A percentile compares a stretch with the other conserved stretches of the same genome.
Conservation (phyloP, 2,329 filamentous ascomycete species). For the Aspergillus sergii region DNA sequence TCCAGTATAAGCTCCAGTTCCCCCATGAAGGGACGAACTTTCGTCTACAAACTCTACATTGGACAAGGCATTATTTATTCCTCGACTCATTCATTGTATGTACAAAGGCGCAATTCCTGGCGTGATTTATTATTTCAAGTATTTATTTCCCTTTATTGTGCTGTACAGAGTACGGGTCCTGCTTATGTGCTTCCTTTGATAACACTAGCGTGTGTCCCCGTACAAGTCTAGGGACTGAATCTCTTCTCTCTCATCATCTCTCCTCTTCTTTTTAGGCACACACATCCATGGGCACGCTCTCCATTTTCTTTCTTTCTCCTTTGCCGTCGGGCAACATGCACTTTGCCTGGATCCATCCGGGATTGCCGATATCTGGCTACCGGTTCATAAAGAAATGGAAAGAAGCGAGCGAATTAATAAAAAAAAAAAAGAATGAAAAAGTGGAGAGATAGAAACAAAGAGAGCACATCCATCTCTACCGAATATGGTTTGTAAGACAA, state of each 20-base stretch:
- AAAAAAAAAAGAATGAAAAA: not conserved
- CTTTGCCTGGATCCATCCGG: not conserved
- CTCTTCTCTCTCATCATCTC: too few species aligned
- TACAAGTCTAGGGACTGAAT: not conserved
- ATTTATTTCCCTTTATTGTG: not conserved
- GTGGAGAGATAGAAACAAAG: not conserved
- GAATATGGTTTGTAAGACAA: not conserved
- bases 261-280: not conserved
- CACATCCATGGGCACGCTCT: not conserved
- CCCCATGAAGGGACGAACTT: constrained; percentile 20
- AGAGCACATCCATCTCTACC: not conserved
- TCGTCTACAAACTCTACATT: not conserved
- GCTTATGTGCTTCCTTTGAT: not conserved
- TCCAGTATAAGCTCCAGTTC: constrained; percentile 31
- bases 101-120: not conserved
- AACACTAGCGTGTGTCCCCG: not conserved
- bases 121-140: not conserved
- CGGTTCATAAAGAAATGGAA: not conserved
- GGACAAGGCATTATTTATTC: constrained; percentile 10
- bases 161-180: not conserved
- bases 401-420: not conserved
- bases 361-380: not conserved
- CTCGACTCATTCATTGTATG: not conserved
- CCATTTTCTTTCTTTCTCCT: not conserved
- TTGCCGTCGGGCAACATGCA: not conserved